Evolutionary conservation across 345 rosid genomes (phyloP).

Genomic region (Lagerstroemia speciosa): DNA sequence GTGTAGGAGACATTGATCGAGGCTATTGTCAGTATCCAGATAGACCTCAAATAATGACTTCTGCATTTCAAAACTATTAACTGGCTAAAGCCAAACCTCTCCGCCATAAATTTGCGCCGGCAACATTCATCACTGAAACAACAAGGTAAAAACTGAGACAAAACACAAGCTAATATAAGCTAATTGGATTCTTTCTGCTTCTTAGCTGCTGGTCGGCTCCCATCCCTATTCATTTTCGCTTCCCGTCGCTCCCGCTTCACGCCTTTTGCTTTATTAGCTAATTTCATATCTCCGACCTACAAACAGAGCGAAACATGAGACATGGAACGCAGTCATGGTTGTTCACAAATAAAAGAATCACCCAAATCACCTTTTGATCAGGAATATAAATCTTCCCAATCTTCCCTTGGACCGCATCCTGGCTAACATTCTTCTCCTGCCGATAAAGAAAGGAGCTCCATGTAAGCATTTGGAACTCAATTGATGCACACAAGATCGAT

Average conservation of each 20-base stretch:
- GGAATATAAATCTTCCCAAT: conserved; percentile 77
- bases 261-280: conserved; percentile 71
- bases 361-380: conserved; percentile 67
- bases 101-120: not conserved
- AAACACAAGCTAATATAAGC: not conserved
- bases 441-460: conserved; percentile 1
- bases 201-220: conserved; percentile 33
- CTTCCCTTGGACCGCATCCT: conserved; percentile 55
- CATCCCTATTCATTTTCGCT: conserved; percentile 40
- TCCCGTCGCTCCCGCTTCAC: conserved; percentile 90
- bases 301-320: conserved; percentile 2
- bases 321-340: not conserved
- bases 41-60: not conserved
- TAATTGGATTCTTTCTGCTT: conserved; percentile 52
- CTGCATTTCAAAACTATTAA: not conserved
- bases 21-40: not conserved
- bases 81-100: not conserved
- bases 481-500: not conserved
- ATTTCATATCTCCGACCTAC: conserved; percentile 48
- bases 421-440: conserved; percentile 68
- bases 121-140: not conserved
- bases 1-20: not conserved
- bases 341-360: not conserved
- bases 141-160: not conserved
- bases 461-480: not conserved